Conservation (phyloP, 169 alveolate species). For the Eimeria acervulina region DNA sequence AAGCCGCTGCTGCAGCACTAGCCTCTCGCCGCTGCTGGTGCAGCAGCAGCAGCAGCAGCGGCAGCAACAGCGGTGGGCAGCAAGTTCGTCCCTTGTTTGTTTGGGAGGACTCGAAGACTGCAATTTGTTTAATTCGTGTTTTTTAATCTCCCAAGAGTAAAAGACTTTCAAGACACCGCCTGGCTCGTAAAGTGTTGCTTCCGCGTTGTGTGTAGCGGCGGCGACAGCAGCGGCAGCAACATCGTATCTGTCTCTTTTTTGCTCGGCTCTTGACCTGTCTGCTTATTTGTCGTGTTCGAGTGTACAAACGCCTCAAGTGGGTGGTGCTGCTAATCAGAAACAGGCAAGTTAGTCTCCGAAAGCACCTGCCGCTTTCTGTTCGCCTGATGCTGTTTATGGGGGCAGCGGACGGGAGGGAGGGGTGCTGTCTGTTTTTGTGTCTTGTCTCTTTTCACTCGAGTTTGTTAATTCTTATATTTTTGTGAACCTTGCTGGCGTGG, state of each 20-base stretch:
- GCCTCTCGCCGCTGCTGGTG: conserved; percentile 17
- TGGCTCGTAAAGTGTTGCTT: background rate
- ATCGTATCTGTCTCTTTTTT: background rate
- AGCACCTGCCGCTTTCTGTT: too few species aligned
- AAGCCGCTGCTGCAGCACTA: conserved; percentile 19
- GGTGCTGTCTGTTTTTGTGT: too few species aligned
- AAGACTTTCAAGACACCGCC: too few species aligned
- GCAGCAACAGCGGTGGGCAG: background rate
- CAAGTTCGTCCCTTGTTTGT: background rate
- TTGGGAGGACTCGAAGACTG: background rate
- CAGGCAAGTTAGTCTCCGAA: too few species aligned
- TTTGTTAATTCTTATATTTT: background rate
- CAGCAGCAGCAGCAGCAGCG: conserved; percentile 21
- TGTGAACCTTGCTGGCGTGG: too few species aligned
- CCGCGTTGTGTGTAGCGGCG: background rate
- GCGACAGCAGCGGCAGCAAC: background rate
- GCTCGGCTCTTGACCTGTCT: background rate
- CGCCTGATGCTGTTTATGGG: too few species aligned
- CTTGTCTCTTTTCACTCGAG: background rate
- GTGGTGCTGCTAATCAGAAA: too few species aligned
- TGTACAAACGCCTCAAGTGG: too few species aligned
- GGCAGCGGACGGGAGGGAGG: too few species aligned
- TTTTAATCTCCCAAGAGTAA: too few species aligned
- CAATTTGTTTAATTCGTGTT: too few species aligned
- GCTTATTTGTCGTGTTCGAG: background rate